phyloP scores from a whole-genome alignment of 768 basidiomycete genomes.

The Postia placenta region DNA sequence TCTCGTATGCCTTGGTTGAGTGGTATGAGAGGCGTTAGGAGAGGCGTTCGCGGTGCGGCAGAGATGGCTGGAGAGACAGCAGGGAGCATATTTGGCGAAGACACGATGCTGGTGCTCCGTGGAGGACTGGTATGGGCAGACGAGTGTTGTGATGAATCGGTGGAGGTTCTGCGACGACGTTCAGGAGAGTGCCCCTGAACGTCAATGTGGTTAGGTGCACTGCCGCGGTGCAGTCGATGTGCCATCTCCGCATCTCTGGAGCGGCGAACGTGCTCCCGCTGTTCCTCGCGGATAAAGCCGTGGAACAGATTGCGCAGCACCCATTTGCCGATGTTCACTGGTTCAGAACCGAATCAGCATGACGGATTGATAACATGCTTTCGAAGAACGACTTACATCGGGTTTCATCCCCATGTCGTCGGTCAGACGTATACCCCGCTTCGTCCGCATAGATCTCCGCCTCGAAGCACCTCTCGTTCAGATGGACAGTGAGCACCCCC shows the following conservation, averaged over 20 bases:
- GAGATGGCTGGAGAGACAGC: constrained; percentile 49
- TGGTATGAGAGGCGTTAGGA: constrained; percentile 57
- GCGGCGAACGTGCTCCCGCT: constrained; percentile 28
- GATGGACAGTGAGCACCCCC: constrained; percentile 80
- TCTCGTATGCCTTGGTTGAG: constrained; percentile 15
- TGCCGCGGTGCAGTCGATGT: constrained; percentile 19
- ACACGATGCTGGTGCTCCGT: constrained; percentile 45
- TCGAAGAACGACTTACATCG: constrained; percentile 51
- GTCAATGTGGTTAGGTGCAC: constrained; percentile 21
- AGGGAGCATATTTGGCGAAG: constrained; percentile 60
- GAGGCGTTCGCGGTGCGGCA: constrained; percentile 42
- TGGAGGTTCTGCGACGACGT: constrained; percentile 23
- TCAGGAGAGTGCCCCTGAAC: constrained; percentile 17
- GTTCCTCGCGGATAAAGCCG: constrained; percentile 69
- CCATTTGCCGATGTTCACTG: constrained; percentile 94
- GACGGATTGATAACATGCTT: neutral
- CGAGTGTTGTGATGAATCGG: constrained; percentile 16
- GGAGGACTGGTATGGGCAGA: constrained; percentile 7
- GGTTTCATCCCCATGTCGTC: constrained; percentile 67
- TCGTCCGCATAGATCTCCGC: constrained; percentile 95
- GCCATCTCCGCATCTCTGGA: constrained; percentile 11
- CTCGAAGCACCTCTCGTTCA: constrained; percentile 87
- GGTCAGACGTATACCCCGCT: constrained; percentile 59
- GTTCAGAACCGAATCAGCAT: neutral
- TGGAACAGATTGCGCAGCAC: constrained; percentile 80